Percentiles rank a stretch among this genome's conserved stretches.
Conservation (phyloP, 2,329 filamentous ascomycete species). For the Orbilia ellipsospora region DNA sequence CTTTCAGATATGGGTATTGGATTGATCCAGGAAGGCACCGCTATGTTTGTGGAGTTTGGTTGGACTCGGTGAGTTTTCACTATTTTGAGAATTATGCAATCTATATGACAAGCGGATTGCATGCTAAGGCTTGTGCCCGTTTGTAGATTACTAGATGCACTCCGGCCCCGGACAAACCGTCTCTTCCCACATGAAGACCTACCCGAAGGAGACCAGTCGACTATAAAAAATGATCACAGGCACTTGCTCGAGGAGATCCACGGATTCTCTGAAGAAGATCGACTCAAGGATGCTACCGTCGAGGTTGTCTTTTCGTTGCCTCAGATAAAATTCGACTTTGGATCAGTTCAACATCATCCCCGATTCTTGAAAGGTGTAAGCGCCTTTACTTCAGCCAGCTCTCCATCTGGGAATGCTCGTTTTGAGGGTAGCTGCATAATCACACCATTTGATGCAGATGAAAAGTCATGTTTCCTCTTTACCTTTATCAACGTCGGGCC, state of each 20-base stretch:
- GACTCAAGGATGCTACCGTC: slow-evolving; percentile 36
- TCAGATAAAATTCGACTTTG: slow-evolving; percentile 48
- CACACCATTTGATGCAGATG: slow-evolving; percentile 22
- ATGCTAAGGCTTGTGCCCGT: neutral
- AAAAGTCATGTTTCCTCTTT: slow-evolving; percentile 26
- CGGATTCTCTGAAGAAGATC: slow-evolving; percentile 3
- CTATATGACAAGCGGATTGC: neutral
- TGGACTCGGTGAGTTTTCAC: slow-evolving; percentile 37
- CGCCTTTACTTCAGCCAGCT: slow-evolving; percentile 34
- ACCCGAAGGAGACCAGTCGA: slow-evolving; percentile 18
- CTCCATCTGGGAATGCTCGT: slow-evolving; percentile 45
- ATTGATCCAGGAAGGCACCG: slow-evolving; percentile 51
- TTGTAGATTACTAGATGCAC: slow-evolving; percentile 32
- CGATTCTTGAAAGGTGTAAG: slow-evolving; percentile 18
- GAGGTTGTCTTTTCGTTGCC: slow-evolving; percentile 45
- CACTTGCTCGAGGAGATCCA: slow-evolving; percentile 17
- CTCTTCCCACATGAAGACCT: slow-evolving; percentile 20
- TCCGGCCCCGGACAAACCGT: slow-evolving; percentile 18
- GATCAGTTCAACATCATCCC: slow-evolving; percentile 4
- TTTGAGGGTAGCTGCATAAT: slow-evolving; percentile 49
- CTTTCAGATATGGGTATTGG: slow-evolving; percentile 50
- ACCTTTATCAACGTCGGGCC: slow-evolving; percentile 45
- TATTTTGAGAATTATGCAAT: neutral
- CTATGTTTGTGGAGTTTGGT: slow-evolving; percentile 44
- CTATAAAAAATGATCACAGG: slow-evolving; percentile 27